Evolutionary conservation across 2,329 filamentous ascomycete genomes (phyloP), one percentile per base, ranked within the genome.

Genomic region (Scedosporium aurantiacum): DNA sequence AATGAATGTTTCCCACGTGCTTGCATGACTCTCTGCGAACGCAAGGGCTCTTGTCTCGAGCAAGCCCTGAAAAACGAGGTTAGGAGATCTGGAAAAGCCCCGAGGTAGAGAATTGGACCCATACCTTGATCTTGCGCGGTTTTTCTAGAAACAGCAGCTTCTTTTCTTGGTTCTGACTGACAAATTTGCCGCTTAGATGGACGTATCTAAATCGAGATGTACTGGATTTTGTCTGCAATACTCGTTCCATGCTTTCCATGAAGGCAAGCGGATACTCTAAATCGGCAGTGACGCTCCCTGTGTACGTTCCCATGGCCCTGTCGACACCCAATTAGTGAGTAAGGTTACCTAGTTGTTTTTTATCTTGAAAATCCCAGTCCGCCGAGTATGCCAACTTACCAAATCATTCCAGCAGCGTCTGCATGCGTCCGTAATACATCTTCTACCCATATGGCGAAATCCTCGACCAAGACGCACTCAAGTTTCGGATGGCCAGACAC

Each of bases 141-240:
- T 69, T 66, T 2, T 64, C 67, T 21, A 68, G 50, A 0, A 68
- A 68, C 64, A 67, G 70, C 16, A 74, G 16, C 27, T 63, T 69
- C 21, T 65, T 60, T 5, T 71, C 66, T 60, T 74, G 72, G 18
- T 74, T 65, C 18, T 68, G 70, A 10, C 66, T 63, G 0, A 72
- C 71, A 32, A 71, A 72, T 14, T 67, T 70, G 1, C 72, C 72
- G 45, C 72, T 73, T 4, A 74, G 62, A 43, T 70, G 71, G 2
- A 74, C 65, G 40, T 67, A 72, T 45, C 66, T 65, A 27, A 74
- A 73, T 1, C 10, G 65, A 0, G 63, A 47, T 28, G 65, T 25
- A 18, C 6, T 27, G 8, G 55, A 23, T 14, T 21, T 23, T 16
- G 55, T 5, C 23, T 40, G 57, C 1, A 57, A 23, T 1, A 57